Evolutionary conservation across 2,329 filamentous ascomycete species (phyloP).

Genomic region (Aspergillus eucalypticola): DNA sequence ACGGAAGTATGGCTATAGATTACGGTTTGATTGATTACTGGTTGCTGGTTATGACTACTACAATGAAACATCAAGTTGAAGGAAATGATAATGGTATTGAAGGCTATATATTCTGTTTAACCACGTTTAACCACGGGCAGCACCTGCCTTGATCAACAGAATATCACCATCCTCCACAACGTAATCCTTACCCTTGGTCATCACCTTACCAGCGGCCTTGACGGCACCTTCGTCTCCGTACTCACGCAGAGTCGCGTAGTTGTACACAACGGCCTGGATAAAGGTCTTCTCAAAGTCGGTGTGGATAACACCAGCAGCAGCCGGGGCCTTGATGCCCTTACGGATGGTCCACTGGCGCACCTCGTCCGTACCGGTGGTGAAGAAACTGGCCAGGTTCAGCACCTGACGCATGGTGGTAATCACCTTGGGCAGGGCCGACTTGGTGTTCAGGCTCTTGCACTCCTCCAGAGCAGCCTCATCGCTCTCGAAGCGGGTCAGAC

Average conservation of each 20-base stretch:
- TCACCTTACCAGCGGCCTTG: conserved; percentile 91
- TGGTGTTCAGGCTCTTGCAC: conserved; percentile 82
- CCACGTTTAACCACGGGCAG: conserved; percentile 45
- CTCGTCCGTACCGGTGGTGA: conserved; percentile 93
- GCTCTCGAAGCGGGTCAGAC: conserved; percentile 75
- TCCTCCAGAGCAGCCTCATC: conserved; percentile 79
- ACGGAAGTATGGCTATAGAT: too few relatives aligned
- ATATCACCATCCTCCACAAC: conserved; percentile 59
- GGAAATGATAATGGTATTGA: not conserved
- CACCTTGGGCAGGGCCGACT: conserved; percentile 88
- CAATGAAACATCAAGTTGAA: not conserved
- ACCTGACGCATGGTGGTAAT: conserved; percentile 90
- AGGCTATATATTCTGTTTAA: conserved; percentile 9
- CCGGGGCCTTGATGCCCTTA: conserved; percentile 93
- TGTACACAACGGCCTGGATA: conserved; percentile 94
- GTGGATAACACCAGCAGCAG: conserved; percentile 96
- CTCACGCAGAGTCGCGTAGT: conserved; percentile 78
- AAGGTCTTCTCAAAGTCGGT: conserved; percentile 99
- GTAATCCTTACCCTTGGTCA: conserved; percentile 99
- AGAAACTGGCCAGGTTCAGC: conserved; percentile 90
- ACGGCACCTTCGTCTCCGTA: conserved; percentile 84
- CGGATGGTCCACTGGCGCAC: conserved; percentile 98
- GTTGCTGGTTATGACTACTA: not conserved
- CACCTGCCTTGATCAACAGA: conserved; percentile 75
- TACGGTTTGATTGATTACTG: too few relatives aligned